Evolutionary conservation across 257 asterid genomes (phyloP).

Genomic region (Solanum piurae): DNA sequence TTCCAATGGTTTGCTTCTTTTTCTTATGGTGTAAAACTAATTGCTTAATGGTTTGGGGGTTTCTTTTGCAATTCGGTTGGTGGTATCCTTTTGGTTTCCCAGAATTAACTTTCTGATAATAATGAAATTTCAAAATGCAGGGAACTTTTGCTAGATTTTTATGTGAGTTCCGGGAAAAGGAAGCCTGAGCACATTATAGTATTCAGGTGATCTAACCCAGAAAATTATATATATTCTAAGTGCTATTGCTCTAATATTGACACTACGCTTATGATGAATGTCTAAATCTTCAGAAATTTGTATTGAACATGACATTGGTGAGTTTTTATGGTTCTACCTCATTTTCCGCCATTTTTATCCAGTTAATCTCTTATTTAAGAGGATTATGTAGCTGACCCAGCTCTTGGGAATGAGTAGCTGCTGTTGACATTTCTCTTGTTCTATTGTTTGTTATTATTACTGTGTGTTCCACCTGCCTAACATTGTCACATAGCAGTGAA

Average conservation of each 20-base stretch:
- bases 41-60: neutral
- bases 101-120: neutral
- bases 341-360: neutral
- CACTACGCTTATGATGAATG: neutral
- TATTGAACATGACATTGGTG: neutral
- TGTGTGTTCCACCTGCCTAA: neutral
- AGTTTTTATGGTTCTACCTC: neutral
- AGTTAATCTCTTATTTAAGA: neutral
- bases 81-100: neutral
- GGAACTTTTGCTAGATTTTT: constrained; percentile 69
- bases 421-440: neutral
- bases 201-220: constrained; percentile 43
- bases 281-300: neutral
- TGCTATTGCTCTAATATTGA: neutral
- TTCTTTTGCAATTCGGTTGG: neutral
- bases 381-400: neutral
- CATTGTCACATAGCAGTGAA: neutral
- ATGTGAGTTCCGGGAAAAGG: constrained; percentile 56
- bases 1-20: neutral
- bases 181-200: constrained; percentile 85
- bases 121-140: constrained; percentile 19
- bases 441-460: neutral
- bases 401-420: neutral
- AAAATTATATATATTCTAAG: neutral
- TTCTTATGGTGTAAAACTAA: neutral